Conservation (phyloP, 1,139 yeast genomes). For the Pichia cactophila region DNA sequence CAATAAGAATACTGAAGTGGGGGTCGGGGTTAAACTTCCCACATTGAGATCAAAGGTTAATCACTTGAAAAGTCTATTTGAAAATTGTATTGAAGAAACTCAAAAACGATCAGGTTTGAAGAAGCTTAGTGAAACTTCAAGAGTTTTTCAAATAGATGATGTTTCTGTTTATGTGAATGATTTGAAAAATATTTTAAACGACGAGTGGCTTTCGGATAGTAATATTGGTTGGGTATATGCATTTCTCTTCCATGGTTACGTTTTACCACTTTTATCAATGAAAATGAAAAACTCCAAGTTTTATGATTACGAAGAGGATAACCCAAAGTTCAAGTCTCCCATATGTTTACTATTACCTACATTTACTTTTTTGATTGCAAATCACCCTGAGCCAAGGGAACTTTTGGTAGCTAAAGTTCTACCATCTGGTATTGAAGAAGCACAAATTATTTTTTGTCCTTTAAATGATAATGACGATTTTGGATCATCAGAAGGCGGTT, state of each 20-base stretch:
- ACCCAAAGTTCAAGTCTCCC: conserved; percentile 13
- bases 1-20: neutral
- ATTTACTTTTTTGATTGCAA: conserved; percentile 26
- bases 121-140: conserved; percentile 37
- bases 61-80: conserved; percentile 11
- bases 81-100: conserved; percentile 6
- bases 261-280: conserved; percentile 21
- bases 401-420: conserved; percentile 32
- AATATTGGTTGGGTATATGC: conserved; percentile 60
- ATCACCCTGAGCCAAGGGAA: conserved; percentile 26
- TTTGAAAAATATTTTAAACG: conserved; percentile 37
- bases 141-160: conserved; percentile 40
- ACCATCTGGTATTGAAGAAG: conserved; percentile 32
- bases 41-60: conserved; percentile 10
- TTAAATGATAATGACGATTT: conserved; percentile 46
- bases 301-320: conserved; percentile 9
- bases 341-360: conserved; percentile 27
- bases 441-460: conserved; percentile 42
- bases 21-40: neutral
- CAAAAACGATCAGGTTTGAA: neutral
- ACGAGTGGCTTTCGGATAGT: conserved; percentile 71
- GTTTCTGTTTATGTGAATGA: conserved; percentile 41
- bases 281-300: conserved; percentile 17
- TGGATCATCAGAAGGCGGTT: conserved; percentile 41
- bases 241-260: conserved; percentile 37